Conservation (phyloP, 371 early-diverging fungal species). For the Thermomucor indicae-seudaticae region DNA sequence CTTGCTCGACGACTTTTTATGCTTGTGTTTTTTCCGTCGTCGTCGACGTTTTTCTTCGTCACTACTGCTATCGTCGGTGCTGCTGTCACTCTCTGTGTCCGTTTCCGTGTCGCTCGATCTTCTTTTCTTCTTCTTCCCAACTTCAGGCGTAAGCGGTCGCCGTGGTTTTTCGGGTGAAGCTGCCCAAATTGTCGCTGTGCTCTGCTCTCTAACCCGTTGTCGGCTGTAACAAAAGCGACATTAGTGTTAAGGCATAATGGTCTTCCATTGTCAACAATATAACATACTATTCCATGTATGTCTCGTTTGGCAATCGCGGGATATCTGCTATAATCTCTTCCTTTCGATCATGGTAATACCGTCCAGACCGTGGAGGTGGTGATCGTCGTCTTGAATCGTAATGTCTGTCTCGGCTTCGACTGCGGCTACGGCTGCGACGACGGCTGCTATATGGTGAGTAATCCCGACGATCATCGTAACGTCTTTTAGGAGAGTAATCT, state of each 20-base stretch:
- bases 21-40: conserved; percentile 20
- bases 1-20: conserved; percentile 6
- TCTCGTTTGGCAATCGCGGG: neutral
- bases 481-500: no score
- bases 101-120: conserved; percentile 1
- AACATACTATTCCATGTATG: neutral
- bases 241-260: neutral
- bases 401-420: neutral
- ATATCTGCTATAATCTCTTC: neutral
- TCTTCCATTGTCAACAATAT: neutral
- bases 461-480: neutral
- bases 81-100: conserved; percentile 9
- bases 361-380: neutral
- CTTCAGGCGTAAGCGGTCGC: conserved; percentile 30
- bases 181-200: conserved; percentile 62
- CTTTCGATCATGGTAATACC: no score
- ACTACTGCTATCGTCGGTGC: conserved; percentile 4
- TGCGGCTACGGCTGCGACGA: no score
- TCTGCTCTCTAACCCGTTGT: conserved; percentile 45
- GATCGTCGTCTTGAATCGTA: neutral
- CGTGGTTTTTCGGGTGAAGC: conserved; percentile 54
- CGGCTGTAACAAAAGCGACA: conserved; percentile 23
- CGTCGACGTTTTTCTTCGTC: conserved; percentile 14
- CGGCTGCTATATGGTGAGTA: no score
- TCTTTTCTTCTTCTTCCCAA: conserved; percentile 5